Conservation (phyloP, 169 alveolate species). For the Eimeria falciformis region DNA sequence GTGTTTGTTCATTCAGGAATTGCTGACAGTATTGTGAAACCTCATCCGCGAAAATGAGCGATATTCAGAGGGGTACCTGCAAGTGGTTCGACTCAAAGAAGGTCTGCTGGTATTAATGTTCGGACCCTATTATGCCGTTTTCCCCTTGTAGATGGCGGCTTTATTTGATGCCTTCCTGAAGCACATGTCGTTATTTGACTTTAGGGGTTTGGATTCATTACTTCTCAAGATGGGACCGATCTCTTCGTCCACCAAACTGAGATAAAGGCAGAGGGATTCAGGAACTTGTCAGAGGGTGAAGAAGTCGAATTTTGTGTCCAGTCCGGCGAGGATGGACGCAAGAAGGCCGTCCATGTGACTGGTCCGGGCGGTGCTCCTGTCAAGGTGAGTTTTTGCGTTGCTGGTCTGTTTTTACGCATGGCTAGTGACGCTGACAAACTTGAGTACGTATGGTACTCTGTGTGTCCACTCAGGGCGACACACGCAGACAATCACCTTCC, state of each 20-base stretch:
- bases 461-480: constrained; percentile 2
- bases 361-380: constrained; percentile 88
- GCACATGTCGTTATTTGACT: constrained; percentile 8
- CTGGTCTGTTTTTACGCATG: neutral
- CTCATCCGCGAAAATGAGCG: constrained; percentile 59
- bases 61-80: constrained; percentile 84
- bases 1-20: constrained; percentile 37
- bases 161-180: neutral
- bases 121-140: neutral
- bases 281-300: constrained; percentile 85
- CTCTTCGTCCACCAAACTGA: constrained; percentile 88
- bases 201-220: constrained; percentile 88
- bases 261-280: constrained; percentile 87
- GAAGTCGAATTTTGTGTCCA: constrained; percentile 82
- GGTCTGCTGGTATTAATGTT: constrained; percentile 46
- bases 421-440: neutral
- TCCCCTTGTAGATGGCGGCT: neutral
- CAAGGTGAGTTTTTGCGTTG: constrained; percentile 78
- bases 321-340: constrained; percentile 83
- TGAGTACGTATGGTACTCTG: neutral
- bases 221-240: constrained; percentile 87
- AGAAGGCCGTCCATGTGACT: constrained; percentile 88
- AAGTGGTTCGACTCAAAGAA: constrained; percentile 88
- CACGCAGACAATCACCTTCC: constrained; percentile 17
- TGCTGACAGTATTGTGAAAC: constrained; percentile 26